phyloP scores from a whole-genome alignment of 1,284 basidiomycete genomes.

The Ceratobasidium sp. region DNA sequence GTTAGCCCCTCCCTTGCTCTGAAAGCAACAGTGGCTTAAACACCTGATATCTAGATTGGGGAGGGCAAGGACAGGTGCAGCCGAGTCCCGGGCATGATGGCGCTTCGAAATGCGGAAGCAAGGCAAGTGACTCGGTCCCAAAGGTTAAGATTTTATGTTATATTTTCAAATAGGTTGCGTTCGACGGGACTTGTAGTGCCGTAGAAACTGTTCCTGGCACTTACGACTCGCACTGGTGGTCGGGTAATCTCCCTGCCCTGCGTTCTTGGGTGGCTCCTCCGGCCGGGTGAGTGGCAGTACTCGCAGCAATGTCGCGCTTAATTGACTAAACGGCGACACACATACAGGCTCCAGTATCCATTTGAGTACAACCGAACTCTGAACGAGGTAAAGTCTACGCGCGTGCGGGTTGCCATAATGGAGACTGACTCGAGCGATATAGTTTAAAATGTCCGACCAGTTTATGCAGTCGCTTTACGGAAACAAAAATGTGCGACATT shows the following conservation, averaged over 20 bases:
- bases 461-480: constrained; percentile 1
- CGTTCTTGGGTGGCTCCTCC: background rate
- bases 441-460: background rate
- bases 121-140: too few relatives aligned
- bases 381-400: background rate
- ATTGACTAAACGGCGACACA: background rate
- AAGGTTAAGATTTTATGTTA: too few relatives aligned
- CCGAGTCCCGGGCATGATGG: too few relatives aligned
- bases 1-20: too few relatives aligned
- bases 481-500: background rate
- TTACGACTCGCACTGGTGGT: constrained; percentile 3
- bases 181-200: background rate
- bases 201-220: background rate
- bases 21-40: too few relatives aligned
- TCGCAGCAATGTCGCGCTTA: background rate
- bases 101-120: too few relatives aligned
- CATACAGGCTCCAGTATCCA: background rate
- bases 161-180: background rate
- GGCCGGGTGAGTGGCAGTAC: background rate
- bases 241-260: background rate
- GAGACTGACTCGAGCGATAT: background rate
- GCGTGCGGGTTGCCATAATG: background rate
- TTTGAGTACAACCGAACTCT: background rate
- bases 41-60: too few relatives aligned
- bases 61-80: too few relatives aligned